Base-by-base conservation (phyloP, 2,329 filamentous ascomycete genomes). In the Cytospora piceicola region DNA sequence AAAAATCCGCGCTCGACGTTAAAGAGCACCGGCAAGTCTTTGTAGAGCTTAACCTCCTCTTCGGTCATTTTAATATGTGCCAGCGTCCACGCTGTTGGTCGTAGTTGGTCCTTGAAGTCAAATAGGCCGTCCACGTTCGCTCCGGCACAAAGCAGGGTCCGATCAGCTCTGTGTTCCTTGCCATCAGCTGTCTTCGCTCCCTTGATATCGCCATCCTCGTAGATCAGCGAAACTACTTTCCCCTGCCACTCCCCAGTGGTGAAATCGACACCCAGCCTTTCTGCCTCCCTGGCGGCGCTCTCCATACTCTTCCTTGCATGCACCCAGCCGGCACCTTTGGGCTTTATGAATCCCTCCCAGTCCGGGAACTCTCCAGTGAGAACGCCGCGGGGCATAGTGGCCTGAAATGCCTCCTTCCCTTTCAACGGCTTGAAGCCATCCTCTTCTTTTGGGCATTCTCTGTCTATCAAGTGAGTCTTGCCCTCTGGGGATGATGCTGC, bases 61-160 rank as follows among this genome's bases (percentile, higher is more conserved):
- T 73, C 69, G 0, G 77, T 79, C 74, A 86, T 80, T 24, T 77
- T 74, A 36, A 86, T 80, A 68, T 85, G 83, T 8, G 77, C 80
- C 1, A 86, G 72, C 24, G 82, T 85, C 82, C 82, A 85, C 1
- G 82, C 82, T 4, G 82, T 85, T 2, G 83, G 81, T n/a, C 81
- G 76, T 11, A 86, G 72, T 69, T 86, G 83, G 39, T 79, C 75
- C 70, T 83, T 77, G 66, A 84, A 80, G 66, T 85, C 81, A 1
- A 86, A 71, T 0, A 86, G 72, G 3, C 72, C 71, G 39, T 80
- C 78, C 20, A 80, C 81, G 49, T 77, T 77, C 17, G 83, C 83
- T 4, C 83, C 83, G 3, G 82, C 80, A 20, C 79, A 77, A 15
- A 86, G 75, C 29, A 86, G 80, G 0, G 77, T 81, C 22, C 75